Evolutionary conservation across 2,329 filamentous ascomycete species (phyloP).

Genomic region (Epichloe festucae): DNA sequence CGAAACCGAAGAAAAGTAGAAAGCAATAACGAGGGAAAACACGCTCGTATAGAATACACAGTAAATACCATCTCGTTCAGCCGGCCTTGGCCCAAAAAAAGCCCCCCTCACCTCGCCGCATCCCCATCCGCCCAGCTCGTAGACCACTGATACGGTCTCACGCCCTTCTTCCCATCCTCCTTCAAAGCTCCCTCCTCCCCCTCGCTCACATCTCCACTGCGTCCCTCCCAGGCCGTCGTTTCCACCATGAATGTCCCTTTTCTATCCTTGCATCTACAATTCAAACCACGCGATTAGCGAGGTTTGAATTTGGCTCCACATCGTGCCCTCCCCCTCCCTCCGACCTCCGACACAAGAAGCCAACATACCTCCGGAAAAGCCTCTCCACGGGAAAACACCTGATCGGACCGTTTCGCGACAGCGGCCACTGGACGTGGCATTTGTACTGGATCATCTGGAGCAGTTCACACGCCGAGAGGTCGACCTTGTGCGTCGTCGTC

Average conservation of each 20-base stretch:
- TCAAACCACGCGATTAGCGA: background rate
- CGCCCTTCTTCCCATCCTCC: background rate
- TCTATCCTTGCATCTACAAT: conserved; percentile 41
- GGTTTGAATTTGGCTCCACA: background rate
- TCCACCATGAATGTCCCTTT: conserved; percentile 47
- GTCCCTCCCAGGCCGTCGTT: conserved; percentile 49
- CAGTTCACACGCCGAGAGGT: conserved; percentile 43
- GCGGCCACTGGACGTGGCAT: conserved; percentile 39
- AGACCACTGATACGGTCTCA: conserved; percentile 20
- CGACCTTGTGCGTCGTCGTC: conserved; percentile 24
- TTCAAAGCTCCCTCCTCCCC: background rate
- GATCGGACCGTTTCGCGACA: conserved; percentile 31
- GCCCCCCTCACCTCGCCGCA: conserved; percentile 9
- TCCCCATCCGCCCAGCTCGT: conserved; percentile 23
- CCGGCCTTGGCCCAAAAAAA: no score
- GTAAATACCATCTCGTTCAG: background rate
- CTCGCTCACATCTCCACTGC: conserved; percentile 6
- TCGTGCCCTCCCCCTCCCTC: background rate
- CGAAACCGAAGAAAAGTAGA: background rate
- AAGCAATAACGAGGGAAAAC: background rate
- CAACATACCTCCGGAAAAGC: conserved; percentile 44
- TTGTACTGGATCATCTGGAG: conserved; percentile 48
- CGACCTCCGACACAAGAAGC: background rate
- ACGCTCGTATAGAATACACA: background rate
- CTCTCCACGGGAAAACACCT: conserved; percentile 45